Evolutionary conservation across 108 stramenopile species (phyloP).

Genomic region (Skeletonema grethae): DNA sequence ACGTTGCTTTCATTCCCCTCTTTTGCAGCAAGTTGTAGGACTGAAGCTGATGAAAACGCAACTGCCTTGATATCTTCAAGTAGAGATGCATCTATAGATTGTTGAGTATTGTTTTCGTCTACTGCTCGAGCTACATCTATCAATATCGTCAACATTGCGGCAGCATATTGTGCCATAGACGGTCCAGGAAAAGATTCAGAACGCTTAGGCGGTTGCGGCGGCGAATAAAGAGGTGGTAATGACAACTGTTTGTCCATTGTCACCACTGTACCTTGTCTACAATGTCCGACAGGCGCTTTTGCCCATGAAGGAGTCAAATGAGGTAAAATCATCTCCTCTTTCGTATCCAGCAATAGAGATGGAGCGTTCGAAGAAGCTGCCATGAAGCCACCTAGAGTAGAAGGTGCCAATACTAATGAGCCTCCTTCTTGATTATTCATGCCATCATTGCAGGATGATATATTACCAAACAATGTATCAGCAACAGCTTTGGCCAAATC

Average conservation of each 20-base stretch:
- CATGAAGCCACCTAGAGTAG: conserved; percentile 55
- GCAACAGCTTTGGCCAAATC: conserved; percentile 74
- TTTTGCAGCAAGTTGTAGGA: conserved; percentile 27
- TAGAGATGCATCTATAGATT: not conserved
- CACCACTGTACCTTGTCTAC: conserved; percentile 33
- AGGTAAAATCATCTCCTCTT: conserved; percentile 71
- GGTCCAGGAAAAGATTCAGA: conserved; percentile 7
- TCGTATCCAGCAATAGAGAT: conserved; percentile 55
- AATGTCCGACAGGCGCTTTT: not conserved
- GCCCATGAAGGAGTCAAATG: conserved; percentile 14
- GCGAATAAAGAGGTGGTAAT: conserved; percentile 36
- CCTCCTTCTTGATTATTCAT: conserved; percentile 5
- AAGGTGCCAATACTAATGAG: conserved; percentile 60
- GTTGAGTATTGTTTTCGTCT: conserved; percentile 15
- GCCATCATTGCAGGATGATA: conserved; percentile 3
- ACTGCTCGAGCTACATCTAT: conserved; percentile 36
- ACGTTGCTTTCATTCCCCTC: conserved; percentile 8
- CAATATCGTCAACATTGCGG: conserved; percentile 32
- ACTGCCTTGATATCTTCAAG: conserved; percentile 27
- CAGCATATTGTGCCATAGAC: conserved; percentile 40
- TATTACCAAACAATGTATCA: conserved; percentile 18
- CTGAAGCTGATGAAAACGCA: conserved; percentile 24
- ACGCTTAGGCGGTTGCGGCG: conserved; percentile 14
- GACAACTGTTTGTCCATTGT: conserved; percentile 48
- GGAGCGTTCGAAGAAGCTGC: conserved; percentile 59